A percentile compares a stretch with the other conserved stretches of the same genome.
phyloP scores from a whole-genome alignment of 352 stramenopile species.

The Phytophthora constricta region DNA sequence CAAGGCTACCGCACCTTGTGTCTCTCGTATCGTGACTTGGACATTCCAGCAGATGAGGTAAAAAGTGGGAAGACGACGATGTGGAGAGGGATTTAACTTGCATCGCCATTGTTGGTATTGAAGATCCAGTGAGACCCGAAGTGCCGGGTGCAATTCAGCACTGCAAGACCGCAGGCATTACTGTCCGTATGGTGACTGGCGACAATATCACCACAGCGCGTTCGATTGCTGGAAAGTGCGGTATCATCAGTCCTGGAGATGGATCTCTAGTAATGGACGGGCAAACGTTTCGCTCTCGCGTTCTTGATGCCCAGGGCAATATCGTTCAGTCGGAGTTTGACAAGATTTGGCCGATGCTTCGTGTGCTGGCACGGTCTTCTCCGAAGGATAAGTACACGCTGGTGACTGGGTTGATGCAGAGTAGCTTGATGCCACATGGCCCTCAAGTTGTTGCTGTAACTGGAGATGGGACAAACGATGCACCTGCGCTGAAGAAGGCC shows the following conservation, averaged over 20 bases:
- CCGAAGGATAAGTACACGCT: slow-evolving; percentile 98
- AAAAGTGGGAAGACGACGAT: no score
- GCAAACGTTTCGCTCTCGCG: slow-evolving; percentile 92
- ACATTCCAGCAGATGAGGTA: no score
- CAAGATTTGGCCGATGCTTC: slow-evolving; percentile 70
- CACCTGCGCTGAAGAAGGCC: slow-evolving; percentile 69
- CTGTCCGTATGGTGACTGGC: slow-evolving; percentile 99
- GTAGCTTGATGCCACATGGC: no score
- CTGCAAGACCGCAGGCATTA: slow-evolving; percentile 97
- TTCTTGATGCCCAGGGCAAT: no score
- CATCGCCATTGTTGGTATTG: slow-evolving; percentile 95
- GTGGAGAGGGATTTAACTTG: no score
- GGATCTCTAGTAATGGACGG: slow-evolving; percentile 93
- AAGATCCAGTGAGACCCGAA: slow-evolving; percentile 95
- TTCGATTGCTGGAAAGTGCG: slow-evolving; percentile 96
- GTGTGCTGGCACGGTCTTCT: slow-evolving; percentile 94
- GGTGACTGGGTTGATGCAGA: slow-evolving; percentile 87
- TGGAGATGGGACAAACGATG: slow-evolving; percentile 85
- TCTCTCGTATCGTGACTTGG: slow-evolving; percentile 85
- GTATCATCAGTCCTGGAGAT: slow-evolving; percentile 94
- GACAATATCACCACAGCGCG: slow-evolving; percentile 98
- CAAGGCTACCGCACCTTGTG: no score
- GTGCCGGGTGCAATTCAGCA: slow-evolving; percentile 94
- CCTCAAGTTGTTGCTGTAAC: slow-evolving; percentile 86
- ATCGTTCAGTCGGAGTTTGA: slow-evolving; percentile 69